A percentile compares a stretch with the other conserved stretches of the same genome.
Evolutionary conservation across 23 red algal genomes (phyloP).

Genomic region (Gracilaria domingensis): DNA sequence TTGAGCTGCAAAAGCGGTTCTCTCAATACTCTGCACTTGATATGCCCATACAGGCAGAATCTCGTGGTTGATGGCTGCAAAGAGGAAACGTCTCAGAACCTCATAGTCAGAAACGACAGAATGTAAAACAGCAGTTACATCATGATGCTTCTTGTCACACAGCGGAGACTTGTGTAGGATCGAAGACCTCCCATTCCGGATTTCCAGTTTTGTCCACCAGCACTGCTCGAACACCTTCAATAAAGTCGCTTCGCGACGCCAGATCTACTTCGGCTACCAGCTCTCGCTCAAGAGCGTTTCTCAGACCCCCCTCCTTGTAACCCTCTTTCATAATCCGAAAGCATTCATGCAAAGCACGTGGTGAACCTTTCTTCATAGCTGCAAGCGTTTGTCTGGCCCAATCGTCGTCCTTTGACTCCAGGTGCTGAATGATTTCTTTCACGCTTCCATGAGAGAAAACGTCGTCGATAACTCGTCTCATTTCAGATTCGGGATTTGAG

Average conservation of each 20-base stretch:
- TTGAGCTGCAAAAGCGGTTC: no score
- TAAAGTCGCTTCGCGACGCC: slow-evolving; percentile 36
- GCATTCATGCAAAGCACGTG: slow-evolving; percentile 35
- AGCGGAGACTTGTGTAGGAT: background rate
- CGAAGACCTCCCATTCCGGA: slow-evolving; percentile 35
- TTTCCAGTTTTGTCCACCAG: slow-evolving; percentile 55
- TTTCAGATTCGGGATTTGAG: slow-evolving; percentile 50
- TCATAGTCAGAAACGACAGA: background rate
- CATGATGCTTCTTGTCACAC: background rate
- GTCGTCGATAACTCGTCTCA: slow-evolving; percentile 47
- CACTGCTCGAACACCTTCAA: slow-evolving; percentile 50
- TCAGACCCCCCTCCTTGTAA: slow-evolving; percentile 27
- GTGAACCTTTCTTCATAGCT: slow-evolving; percentile 32
- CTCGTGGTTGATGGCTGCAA: no score
- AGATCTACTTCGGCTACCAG: slow-evolving; percentile 21
- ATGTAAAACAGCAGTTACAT: background rate
- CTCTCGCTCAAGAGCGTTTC: slow-evolving; percentile 41
- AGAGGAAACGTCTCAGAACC: background rate
- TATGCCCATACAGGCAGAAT: no score
- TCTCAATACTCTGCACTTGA: no score
- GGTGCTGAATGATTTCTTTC: background rate
- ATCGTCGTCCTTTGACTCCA: background rate
- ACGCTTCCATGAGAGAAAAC: slow-evolving; percentile 36
- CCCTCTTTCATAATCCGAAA: slow-evolving; percentile 59
- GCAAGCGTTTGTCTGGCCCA: slow-evolving; percentile 41